Percentiles rank a stretch among this genome's conserved stretches.
Conservation (phyloP, 345 rosid genomes). For the Gynandropsis gynandra region DNA sequence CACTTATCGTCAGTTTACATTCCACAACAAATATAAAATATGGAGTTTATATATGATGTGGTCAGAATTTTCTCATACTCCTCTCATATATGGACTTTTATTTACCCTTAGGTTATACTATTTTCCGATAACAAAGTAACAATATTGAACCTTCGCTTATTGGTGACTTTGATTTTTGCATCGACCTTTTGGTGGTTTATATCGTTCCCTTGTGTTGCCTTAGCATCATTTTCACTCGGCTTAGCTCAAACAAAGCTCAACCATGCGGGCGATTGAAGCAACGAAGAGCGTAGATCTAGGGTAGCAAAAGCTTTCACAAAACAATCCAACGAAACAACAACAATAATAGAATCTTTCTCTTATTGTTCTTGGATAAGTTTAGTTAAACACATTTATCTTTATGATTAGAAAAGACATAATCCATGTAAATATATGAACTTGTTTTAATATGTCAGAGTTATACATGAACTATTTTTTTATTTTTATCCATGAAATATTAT, state of each 20-base stretch:
- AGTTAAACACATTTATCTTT: constrained; percentile 25
- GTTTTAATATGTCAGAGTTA: too few species aligned
- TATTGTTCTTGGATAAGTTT: constrained; percentile 93
- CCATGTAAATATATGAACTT: too few species aligned
- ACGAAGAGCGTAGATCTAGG: constrained; percentile 84
- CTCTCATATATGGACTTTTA: constrained; percentile 3
- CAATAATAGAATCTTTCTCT: constrained; percentile 86
- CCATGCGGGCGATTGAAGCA: constrained; percentile 75
- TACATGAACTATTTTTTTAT: too few species aligned
- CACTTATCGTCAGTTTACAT: constrained; percentile 94
- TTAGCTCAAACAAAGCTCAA: background rate
- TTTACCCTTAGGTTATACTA: background rate
- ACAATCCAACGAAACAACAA: constrained; percentile 72
- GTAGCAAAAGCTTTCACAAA: constrained; percentile 73
- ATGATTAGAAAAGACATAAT: too few species aligned
- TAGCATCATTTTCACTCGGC: constrained; percentile 10
- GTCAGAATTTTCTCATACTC: constrained; percentile 31
- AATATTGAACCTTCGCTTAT: too few species aligned
- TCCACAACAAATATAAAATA: constrained; percentile 93
- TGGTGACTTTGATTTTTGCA: background rate
- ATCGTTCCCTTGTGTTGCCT: background rate
- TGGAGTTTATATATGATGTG: constrained; percentile 80
- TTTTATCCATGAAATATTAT: too few species aligned
- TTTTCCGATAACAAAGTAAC: background rate
- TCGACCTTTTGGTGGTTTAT: constrained; percentile 1